These are phyloP conservation scores for Alternaria ethzedia DNA, from an alignment of 2,329 filamentous ascomycete genomes.

Conservation along the genomic window DNA sequence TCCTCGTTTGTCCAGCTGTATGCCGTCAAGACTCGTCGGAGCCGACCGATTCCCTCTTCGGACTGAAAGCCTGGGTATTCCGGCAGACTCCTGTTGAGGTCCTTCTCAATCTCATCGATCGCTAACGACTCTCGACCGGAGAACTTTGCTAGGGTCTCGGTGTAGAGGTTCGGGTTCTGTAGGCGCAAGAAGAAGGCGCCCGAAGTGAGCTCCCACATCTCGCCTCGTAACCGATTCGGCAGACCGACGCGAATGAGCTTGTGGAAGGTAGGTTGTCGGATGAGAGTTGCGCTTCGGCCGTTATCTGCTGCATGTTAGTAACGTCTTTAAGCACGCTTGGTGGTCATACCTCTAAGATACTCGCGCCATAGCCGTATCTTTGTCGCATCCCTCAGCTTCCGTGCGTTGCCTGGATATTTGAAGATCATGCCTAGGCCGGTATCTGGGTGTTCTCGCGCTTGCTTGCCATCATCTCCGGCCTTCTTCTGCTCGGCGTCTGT, in stretches of 20 bases:
- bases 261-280: conserved; percentile 96
- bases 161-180: conserved; percentile 82
- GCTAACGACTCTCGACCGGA: conserved; percentile 88
- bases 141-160: conserved; percentile 82
- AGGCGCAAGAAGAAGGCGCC: conserved; percentile 89
- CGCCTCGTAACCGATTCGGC: conserved; percentile 88
- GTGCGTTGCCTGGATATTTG: conserved; percentile 91
- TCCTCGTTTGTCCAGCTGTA: conserved; percentile 98
- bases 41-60: conserved; percentile 88
- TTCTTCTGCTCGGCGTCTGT: conserved; percentile 49
- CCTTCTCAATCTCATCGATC: conserved; percentile 99
- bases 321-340: background rate
- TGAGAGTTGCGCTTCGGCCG: conserved; percentile 86
- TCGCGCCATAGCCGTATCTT: conserved; percentile 99
- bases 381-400: conserved; percentile 90
- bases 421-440: conserved; percentile 92
- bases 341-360: conserved; percentile 71
- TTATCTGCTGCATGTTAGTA: conserved; percentile 66
- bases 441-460: conserved; percentile 74
- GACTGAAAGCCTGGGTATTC: conserved; percentile 98
- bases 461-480: conserved; percentile 42
- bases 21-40: conserved; percentile 89
- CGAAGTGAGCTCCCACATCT: conserved; percentile 94
- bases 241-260: conserved; percentile 95
- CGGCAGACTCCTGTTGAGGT: conserved; percentile 92